Evolutionary conservation across 2,329 filamentous ascomycete species (phyloP).

Genomic region (Trichoderma endophyticum): DNA sequence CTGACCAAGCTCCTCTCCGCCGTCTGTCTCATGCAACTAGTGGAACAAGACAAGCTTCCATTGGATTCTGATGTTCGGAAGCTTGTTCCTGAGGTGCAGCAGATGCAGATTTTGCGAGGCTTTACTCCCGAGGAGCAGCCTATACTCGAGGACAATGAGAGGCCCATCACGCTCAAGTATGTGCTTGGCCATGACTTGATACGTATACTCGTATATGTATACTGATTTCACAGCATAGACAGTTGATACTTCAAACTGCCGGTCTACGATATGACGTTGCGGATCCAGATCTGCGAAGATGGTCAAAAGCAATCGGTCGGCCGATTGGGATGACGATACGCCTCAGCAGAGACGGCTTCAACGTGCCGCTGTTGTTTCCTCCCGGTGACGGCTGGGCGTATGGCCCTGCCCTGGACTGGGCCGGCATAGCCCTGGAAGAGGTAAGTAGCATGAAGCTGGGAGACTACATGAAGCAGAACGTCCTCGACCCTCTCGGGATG

Average conservation of each 20-base stretch:
- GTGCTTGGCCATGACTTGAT: background rate
- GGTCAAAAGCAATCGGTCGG: constrained; percentile 37
- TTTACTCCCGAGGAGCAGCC: constrained; percentile 37
- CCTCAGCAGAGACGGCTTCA: constrained; percentile 37
- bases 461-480: constrained; percentile 36
- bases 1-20: constrained; percentile 43
- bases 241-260: constrained; percentile 48
- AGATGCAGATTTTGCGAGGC: constrained; percentile 36
- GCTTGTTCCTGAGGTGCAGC: constrained; percentile 34
- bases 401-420: constrained; percentile 47
- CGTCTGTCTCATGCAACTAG: constrained; percentile 39
- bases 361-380: constrained; percentile 42
- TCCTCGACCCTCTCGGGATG: constrained; percentile 39
- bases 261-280: constrained; percentile 45
- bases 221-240: background rate
- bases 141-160: constrained; percentile 36
- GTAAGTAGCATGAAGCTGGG: constrained; percentile 37
- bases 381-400: constrained; percentile 51
- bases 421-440: constrained; percentile 42
- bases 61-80: constrained; percentile 39
- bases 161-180: constrained; percentile 40
- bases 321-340: constrained; percentile 29
- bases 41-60: constrained; percentile 33
- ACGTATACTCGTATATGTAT: too few species aligned
- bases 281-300: constrained; percentile 39